Base-by-base conservation (phyloP, 164 flowering plant species). In the Stephania yunnanensis region DNA sequence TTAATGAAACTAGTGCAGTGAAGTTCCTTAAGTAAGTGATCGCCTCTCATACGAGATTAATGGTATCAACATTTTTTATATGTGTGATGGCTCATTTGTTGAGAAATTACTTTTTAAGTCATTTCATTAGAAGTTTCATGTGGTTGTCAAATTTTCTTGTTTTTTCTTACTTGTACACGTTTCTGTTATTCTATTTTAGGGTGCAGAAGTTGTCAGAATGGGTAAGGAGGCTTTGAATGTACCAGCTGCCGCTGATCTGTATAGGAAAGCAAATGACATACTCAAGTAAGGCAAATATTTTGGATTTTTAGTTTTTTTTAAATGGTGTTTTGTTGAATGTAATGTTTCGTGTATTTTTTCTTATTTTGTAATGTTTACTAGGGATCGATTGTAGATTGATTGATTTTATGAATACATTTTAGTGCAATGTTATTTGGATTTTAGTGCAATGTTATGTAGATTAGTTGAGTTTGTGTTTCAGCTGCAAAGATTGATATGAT, bases 181-280 rank as follows among this genome's bases (percentile, higher is more conserved):
- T 71, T 63, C 30, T 11, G 7, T 48, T 78, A 8, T 30, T 22
- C 61, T 80, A 19, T 78, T 79, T 79, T 86, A 96, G 99, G 99
- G 99, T 80, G 99, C 99, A 73, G 98, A 96, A 89, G 90, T 97
- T 61, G 92, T 92, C 79, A 98, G 99, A 70, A 96, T 94, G 99
- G 99, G 99, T 65, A 81, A 77, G 69, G 98, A 91, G 76, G 93
- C 92, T 78, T 92, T 89, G 76, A 86, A 70, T 78, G 91, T 94
- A 46, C 90, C 93, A 46, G 97, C 98, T 83, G 99, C 98, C 70
- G 97, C 93, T 52, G 92, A 82, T 15, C 84, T 96, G 78, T 96
- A 85, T 82, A 86, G 85, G 80, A 91, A 86, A 82, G 98, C 99
- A 50, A 91, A 96, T 87, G 94, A 94, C 58, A 86, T 92, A 74